phyloP scores from a whole-genome alignment of 345 rosid species.

The Toxicodendron radicans region DNA sequence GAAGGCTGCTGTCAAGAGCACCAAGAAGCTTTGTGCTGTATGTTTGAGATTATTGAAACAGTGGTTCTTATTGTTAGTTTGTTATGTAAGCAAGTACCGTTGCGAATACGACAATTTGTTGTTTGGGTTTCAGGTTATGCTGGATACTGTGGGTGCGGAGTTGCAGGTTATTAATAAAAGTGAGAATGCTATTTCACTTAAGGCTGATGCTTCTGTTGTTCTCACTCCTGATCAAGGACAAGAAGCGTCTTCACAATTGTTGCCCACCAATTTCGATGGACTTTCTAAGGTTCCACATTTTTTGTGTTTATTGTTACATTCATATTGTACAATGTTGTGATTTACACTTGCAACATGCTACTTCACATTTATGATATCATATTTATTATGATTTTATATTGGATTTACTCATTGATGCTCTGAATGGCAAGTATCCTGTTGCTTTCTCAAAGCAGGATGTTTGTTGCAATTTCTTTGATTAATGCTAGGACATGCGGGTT shows the following conservation, averaged over 20 bases:
- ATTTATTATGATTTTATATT: too few species aligned
- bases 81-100: neutral
- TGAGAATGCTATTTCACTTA: conserved; percentile 70
- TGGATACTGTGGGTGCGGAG: conserved; percentile 95
- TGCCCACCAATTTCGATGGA: conserved; percentile 92
- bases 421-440: too few species aligned
- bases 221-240: conserved; percentile 75
- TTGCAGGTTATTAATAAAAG: conserved; percentile 81
- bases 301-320: neutral
- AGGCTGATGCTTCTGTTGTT: conserved; percentile 70
- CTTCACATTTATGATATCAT: too few species aligned
- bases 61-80: neutral
- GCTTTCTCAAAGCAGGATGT: neutral
- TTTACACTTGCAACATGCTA: too few species aligned
- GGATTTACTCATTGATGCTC: too few species aligned
- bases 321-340: neutral
- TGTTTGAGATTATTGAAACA: neutral
- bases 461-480: neutral
- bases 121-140: conserved; percentile 67
- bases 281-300: conserved; percentile 58
- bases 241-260: conserved; percentile 79
- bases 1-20: conserved; percentile 68
- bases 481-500: neutral
- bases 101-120: neutral
- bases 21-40: conserved; percentile 94